Conservation (phyloP, 257 asterid species). For the Solanum medicagineum region DNA sequence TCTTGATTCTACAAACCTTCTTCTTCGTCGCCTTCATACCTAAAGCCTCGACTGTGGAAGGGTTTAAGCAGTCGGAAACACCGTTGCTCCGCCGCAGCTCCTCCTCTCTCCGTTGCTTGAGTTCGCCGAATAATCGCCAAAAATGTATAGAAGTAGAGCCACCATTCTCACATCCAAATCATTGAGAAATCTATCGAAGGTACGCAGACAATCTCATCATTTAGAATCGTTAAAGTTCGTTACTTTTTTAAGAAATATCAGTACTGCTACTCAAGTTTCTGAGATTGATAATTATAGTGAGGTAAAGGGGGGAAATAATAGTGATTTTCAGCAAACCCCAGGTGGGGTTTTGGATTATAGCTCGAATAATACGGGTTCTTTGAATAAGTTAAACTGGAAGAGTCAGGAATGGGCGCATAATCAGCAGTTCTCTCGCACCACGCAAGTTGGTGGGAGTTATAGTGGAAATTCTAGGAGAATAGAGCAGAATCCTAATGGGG, state of each 20-base stretch:
- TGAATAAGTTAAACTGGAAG: background rate
- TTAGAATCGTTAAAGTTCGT: background rate
- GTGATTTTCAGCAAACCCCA: constrained; percentile 5
- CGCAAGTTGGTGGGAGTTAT: background rate
- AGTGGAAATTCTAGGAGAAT: background rate
- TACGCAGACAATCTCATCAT: constrained; percentile 20
- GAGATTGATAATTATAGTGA: constrained; percentile 21
- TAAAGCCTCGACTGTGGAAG: background rate
- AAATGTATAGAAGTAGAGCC: constrained; percentile 45
- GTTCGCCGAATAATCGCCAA: background rate
- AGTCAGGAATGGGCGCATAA: background rate
- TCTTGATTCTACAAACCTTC: background rate
- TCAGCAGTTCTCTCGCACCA: background rate
- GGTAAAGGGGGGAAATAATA: constrained; percentile 9
- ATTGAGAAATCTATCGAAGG: constrained; percentile 23
- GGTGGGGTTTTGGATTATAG: constrained; percentile 12
- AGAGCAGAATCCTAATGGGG: background rate
- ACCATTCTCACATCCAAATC: constrained; percentile 15
- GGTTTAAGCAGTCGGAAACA: background rate
- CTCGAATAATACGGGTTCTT: background rate
- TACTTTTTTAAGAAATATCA: constrained; percentile 14
- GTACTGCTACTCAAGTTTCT: constrained; percentile 38
- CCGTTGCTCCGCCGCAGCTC: background rate
- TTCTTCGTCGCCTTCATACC: background rate
- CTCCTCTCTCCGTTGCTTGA: background rate